These are phyloP conservation scores for Kuraishia capsulata DNA, from an alignment of 805 yeast genomes.

Conservation along the genomic window DNA sequence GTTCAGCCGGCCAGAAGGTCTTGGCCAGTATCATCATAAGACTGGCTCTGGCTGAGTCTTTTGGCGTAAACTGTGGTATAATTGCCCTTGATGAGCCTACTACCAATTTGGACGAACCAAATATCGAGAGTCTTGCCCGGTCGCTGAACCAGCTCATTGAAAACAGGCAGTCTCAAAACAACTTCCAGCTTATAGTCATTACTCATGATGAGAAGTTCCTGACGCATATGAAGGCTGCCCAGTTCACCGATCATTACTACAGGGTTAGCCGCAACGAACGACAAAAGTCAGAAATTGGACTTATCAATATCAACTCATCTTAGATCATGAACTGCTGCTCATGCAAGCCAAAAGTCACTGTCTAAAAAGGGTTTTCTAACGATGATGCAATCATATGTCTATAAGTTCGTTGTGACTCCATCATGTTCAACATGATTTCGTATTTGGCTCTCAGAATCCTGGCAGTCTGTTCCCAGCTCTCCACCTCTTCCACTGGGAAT, in stretches of 20 bases:
- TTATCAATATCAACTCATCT: constrained; percentile 1
- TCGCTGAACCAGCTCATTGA: constrained; percentile 71
- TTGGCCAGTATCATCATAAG: constrained; percentile 87
- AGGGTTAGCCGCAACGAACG: constrained; percentile 72
- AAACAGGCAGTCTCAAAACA: constrained; percentile 64
- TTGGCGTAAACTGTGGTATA: constrained; percentile 91
- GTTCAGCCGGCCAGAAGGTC: constrained; percentile 97
- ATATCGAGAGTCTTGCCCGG: constrained; percentile 78
- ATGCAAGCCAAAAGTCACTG: not conserved
- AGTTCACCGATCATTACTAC: constrained; percentile 82
- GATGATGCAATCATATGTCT: constrained; percentile 15
- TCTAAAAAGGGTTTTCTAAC: not conserved
- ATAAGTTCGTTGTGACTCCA: constrained; percentile 22
- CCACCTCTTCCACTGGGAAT: not conserved
- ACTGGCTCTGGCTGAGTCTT: constrained; percentile 88
- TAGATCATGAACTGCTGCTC: constrained; percentile 10
- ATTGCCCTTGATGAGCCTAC: constrained; percentile 98
- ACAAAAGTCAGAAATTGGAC: constrained; percentile 64
- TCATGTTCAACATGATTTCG: constrained; percentile 24
- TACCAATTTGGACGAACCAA: constrained; percentile 85
- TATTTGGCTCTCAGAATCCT: constrained; percentile 16
- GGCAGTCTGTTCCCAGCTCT: not conserved
- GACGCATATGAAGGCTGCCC: constrained; percentile 73
- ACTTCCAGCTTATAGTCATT: constrained; percentile 90
- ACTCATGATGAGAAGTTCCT: constrained; percentile 95